Base-by-base conservation (phyloP, 2,329 filamentous ascomycete genomes). In the Chrysoporthe deuterocubensis region DNA sequence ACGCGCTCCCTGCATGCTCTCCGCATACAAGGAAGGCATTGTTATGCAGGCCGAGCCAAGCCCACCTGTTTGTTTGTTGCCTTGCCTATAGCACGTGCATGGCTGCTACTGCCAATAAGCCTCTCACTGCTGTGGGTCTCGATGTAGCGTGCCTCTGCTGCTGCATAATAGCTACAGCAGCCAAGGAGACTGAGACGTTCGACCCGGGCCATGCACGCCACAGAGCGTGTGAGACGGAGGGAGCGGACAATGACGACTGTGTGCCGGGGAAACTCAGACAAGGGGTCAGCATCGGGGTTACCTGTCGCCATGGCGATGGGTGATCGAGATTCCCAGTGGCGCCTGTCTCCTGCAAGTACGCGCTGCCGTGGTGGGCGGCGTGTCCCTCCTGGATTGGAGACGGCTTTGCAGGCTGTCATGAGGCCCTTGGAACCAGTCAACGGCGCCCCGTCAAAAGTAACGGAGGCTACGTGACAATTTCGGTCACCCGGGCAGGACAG, bases 171-270 rank as follows among this genome's bases (percentile, higher is more conserved):
- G 26, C 44, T 43, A 57, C 54, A 48, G 26, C 62, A 62, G 46
- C 59, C 57, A 57, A 57, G 54, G 62, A 68, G 14, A 46, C 46
- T 32, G 57, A 50, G 37, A 65, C 56, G 56, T n/a, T 34, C 21
- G 8, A 7, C 18, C n/a, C 14, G 61, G 48, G 46, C 21, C 37
- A 54, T 63, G 44, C 61, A 63, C 48, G 40, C 43, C 43, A n/a
- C 14, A 11, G 11, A 21, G 21, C 54, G 21, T 59, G 63, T 63
- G 67, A 32, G 60, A 68, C 59, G 64, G 21, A 52, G 67, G 64
- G 54, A 54, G 50, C 52, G 40, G 43, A 40, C 7, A n/a, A 57
- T 21, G 34, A 57, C 34, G 32, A 21, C 54, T 56, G 14, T 16
- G 54, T 57, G 34, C 32, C 34, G 18, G 7, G 32, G 32, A 21